These are phyloP conservation scores for Zygnema circumcarinatum DNA, from an alignment of 139 green algal species.

Conservation along the genomic window DNA sequence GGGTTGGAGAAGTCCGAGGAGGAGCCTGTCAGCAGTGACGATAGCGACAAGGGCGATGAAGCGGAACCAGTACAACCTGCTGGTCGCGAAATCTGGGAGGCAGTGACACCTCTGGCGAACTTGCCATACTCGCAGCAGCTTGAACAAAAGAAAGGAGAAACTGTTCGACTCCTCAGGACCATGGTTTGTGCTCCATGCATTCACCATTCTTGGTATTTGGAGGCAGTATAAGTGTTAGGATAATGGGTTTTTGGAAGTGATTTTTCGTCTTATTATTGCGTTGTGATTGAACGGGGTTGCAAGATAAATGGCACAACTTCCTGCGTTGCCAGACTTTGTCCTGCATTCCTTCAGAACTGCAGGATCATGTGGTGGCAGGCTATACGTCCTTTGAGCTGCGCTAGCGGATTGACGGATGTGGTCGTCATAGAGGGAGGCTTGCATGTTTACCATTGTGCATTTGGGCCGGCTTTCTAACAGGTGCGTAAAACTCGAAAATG, in stretches of 20 bases:
- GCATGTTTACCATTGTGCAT: not conserved
- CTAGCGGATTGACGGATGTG: no score
- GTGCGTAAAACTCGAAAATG: constrained; percentile 48
- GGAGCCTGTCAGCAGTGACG: not conserved
- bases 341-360: no score
- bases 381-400: no score
- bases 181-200: constrained; percentile 15
- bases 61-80: not conserved
- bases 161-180: constrained; percentile 5
- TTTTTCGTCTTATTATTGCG: not conserved
- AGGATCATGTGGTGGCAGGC: no score
- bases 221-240: not conserved
- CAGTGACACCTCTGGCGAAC: constrained; percentile 26
- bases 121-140: constrained; percentile 33
- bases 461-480: not conserved
- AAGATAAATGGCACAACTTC: no score
- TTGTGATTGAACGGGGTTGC: no score
- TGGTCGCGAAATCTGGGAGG: constrained; percentile 16
- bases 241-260: not conserved
- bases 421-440: no score
- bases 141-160: constrained; percentile 20
- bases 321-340: no score
- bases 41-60: constrained; percentile 24
- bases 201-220: not conserved
- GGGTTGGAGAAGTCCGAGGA: not conserved